Evolutionary conservation across 306 rosid genomes (phyloP), one percentile per base, ranked within the genome.

Genomic region (Notholithocarpus densiflorus): DNA sequence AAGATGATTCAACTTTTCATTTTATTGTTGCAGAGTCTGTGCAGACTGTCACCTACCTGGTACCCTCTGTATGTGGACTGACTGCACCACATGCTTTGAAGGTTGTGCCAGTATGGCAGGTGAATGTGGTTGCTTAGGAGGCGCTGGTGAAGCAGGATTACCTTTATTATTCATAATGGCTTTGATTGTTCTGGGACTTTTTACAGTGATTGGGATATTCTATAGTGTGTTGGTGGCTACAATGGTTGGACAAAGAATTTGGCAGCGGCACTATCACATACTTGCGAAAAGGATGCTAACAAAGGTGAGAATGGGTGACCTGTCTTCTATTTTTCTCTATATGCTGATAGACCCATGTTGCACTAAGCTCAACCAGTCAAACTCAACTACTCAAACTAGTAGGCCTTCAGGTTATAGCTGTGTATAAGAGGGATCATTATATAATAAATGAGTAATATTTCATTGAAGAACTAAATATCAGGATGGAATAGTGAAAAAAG

Each of bases 11-110:
- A 23, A 60, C 24, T 77, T 54, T 74, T 61, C 74, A 24, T 56
- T 59, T 52, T 79, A 74, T 79, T 64, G 51, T 66, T 87, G 83
- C 92, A 95, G 98, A 64, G 94, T 93, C 60, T 95, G 99, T 61
- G 97, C 99, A 24, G 99, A 95, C 84, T 95, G 99, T 90, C 99
- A 91, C 87, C 89, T 93, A 87, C 99, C 98, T 21, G 98, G 99
- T 74, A 95, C 99, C 27, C 96, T 95, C 31, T 95, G 98, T 82
- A 91, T 95, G 97, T 95, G 98, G 99, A 95, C 98, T 27, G 98
- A 95, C 83, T 93, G 99, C 84, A 95, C 99, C 66, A 83, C 99
- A 48, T 95, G 99, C 87, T 95, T 93, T 88, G 99, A 93, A 88
- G 88, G 97, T 79, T 95, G 99, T 85, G 99, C 97, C 68, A 91